Percentiles rank a stretch among this genome's conserved stretches.
Conservation (phyloP, 2,329 filamentous ascomycete species). For the Epichloe glyceriae region DNA sequence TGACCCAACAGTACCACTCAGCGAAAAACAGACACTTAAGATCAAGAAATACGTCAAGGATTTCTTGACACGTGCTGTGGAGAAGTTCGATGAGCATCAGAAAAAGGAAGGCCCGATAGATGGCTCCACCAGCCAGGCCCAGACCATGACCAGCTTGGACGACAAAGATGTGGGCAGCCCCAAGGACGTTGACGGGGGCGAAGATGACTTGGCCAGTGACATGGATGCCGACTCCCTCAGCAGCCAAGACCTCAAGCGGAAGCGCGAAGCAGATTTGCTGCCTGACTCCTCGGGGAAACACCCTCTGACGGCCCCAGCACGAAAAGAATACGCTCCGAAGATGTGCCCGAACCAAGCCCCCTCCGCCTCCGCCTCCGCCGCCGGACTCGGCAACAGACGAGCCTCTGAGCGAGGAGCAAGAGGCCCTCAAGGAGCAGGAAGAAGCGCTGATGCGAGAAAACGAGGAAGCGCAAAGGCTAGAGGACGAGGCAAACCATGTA, state of each 20-base stretch:
- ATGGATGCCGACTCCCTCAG: constrained; percentile 28
- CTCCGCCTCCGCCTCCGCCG: constrained; percentile 36
- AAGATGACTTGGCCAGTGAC: constrained; percentile 21
- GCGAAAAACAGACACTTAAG: constrained; percentile 65
- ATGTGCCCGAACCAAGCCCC: constrained; percentile 25
- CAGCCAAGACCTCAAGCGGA: constrained; percentile 49
- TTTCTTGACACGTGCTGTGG: constrained; percentile 75
- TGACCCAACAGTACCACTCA: constrained; percentile 59
- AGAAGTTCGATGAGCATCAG: constrained; percentile 58
- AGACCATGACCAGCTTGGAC: background rate
- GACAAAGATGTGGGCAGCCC: background rate
- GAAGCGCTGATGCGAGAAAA: constrained; percentile 38
- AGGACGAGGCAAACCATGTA: constrained; percentile 29
- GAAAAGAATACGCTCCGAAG: constrained; percentile 39
- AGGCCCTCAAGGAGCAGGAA: constrained; percentile 35
- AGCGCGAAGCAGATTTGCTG: constrained; percentile 31
- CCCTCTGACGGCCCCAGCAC: constrained; percentile 43
- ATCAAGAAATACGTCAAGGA: constrained; percentile 74
- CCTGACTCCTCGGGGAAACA: constrained; percentile 30
- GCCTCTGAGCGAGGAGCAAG: constrained; percentile 22
- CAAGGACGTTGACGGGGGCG: background rate
- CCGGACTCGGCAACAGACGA: constrained; percentile 25
- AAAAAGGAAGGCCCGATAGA: constrained; percentile 32
- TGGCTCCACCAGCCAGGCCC: constrained; percentile 1
- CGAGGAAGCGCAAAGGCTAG: constrained; percentile 39